Conservation (phyloP, 257 asterid genomes). For the Solanum okadae region DNA sequence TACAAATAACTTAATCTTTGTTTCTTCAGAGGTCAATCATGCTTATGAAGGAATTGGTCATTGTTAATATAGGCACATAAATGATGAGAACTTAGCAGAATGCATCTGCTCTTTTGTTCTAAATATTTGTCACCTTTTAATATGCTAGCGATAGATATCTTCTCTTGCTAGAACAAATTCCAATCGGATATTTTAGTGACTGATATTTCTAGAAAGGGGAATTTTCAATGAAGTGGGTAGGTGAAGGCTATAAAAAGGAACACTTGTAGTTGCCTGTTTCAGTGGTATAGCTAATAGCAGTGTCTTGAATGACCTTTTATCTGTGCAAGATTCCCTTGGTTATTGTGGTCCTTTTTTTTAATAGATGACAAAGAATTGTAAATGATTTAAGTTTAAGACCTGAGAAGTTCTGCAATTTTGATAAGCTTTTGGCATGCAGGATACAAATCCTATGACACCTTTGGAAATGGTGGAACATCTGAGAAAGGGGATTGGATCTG, state of each 20-base stretch:
- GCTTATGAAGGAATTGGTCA: not conserved
- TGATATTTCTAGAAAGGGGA: not conserved
- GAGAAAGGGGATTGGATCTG: constrained; percentile 54
- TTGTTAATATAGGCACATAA: not conserved
- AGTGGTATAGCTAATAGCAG: not conserved
- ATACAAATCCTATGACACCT: constrained; percentile 55
- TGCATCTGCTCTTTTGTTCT: not conserved
- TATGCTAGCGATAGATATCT: not conserved
- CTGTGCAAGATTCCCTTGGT: not conserved
- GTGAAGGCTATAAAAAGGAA: not conserved
- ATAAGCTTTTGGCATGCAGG: constrained; percentile 36
- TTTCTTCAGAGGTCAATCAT: not conserved
- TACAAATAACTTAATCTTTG: not conserved
- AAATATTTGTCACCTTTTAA: not conserved
- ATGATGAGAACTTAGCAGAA: not conserved
- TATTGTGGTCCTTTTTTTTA: not conserved
- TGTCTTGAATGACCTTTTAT: not conserved
- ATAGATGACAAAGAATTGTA: not conserved
- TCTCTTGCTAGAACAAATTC: not conserved
- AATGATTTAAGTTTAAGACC: not conserved
- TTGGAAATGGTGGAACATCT: constrained; percentile 84
- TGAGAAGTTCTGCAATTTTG: not conserved
- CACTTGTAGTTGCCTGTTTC: not conserved
- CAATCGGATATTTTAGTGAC: not conserved
- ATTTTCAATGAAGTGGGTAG: not conserved